Conservation (phyloP, 371 early-diverging fungal species). For the Mortierella sp. region DNA sequence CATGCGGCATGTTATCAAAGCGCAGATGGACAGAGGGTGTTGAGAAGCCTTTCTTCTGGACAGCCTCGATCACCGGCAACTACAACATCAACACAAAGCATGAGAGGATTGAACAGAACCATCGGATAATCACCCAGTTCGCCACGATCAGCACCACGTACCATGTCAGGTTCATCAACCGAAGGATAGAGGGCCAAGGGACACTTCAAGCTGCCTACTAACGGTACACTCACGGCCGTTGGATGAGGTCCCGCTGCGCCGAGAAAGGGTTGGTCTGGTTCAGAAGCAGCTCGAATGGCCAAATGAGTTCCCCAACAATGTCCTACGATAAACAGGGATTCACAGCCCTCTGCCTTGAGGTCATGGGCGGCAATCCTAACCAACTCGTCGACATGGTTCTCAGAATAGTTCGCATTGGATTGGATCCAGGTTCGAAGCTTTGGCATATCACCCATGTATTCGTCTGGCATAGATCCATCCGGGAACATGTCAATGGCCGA, state of each 20-base stretch:
- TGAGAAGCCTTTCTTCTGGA: conserved; percentile 33
- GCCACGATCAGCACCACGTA: neutral
- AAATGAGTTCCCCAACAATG: conserved; percentile 54
- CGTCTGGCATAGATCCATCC: conserved; percentile 13
- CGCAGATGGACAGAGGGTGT: conserved; percentile 39
- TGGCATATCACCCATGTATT: conserved; percentile 12
- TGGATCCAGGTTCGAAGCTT: conserved; percentile 36
- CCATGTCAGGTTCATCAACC: conserved; percentile 52
- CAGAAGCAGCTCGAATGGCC: conserved; percentile 32
- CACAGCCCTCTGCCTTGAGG: conserved; percentile 38
- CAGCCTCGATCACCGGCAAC: conserved; percentile 29
- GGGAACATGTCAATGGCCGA: conserved; percentile 32
- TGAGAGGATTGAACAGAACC: neutral
- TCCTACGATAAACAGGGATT: conserved; percentile 47
- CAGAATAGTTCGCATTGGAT: conserved; percentile 27
- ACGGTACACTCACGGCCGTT: conserved; percentile 24
- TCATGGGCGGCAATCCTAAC: conserved; percentile 37
- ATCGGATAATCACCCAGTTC: neutral
- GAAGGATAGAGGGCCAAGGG: conserved; percentile 48
- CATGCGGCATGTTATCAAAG: conserved; percentile 54
- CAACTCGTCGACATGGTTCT: conserved; percentile 32
- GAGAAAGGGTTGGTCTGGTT: conserved; percentile 26
- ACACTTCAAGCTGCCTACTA: conserved; percentile 27
- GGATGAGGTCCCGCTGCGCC: conserved; percentile 46
- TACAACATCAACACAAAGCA: neutral